phyloP scores from a whole-genome alignment of 495 filamentous ascomycete species.

The Penicillium daleae region DNA sequence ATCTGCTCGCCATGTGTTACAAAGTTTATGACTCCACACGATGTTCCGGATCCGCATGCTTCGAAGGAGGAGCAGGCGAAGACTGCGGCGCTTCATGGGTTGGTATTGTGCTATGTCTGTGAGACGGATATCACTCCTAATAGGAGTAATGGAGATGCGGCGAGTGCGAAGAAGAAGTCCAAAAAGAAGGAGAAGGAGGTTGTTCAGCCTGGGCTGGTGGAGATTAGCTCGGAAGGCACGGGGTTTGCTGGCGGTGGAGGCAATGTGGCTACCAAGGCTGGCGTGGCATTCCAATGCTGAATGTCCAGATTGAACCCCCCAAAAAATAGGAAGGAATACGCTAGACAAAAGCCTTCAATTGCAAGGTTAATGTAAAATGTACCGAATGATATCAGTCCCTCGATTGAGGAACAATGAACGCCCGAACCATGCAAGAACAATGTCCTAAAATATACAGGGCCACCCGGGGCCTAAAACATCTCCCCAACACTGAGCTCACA shows the following conservation, averaged over 20 bases:
- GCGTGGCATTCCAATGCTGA: slow-evolving; percentile 86
- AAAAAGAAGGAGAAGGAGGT: slow-evolving; percentile 51
- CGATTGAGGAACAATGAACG: slow-evolving; percentile 19
- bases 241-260: slow-evolving; percentile 87
- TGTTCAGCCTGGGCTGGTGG: slow-evolving; percentile 76
- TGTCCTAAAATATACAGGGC: slow-evolving; percentile 34
- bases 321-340: background rate
- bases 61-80: slow-evolving; percentile 54
- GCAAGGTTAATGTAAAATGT: slow-evolving; percentile 10
- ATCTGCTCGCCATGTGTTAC: slow-evolving; percentile 85
- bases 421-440: slow-evolving; percentile 32
- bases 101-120: slow-evolving; percentile 83
- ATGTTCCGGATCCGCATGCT: slow-evolving; percentile 67
- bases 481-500: background rate
- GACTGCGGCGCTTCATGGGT: slow-evolving; percentile 41
- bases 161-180: slow-evolving; percentile 39
- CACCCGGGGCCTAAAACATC: slow-evolving; percentile 13
- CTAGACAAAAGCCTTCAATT: slow-evolving; percentile 10
- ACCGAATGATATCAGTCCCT: slow-evolving; percentile 20
- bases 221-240: slow-evolving; percentile 86
- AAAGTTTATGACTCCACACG: slow-evolving; percentile 78
- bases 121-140: slow-evolving; percentile 68
- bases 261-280: slow-evolving; percentile 77
- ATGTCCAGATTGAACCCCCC: too few relatives aligned
- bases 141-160: slow-evolving; percentile 13